Conservation (phyloP, 306 rosid genomes). For the Alnus rubra region DNA sequence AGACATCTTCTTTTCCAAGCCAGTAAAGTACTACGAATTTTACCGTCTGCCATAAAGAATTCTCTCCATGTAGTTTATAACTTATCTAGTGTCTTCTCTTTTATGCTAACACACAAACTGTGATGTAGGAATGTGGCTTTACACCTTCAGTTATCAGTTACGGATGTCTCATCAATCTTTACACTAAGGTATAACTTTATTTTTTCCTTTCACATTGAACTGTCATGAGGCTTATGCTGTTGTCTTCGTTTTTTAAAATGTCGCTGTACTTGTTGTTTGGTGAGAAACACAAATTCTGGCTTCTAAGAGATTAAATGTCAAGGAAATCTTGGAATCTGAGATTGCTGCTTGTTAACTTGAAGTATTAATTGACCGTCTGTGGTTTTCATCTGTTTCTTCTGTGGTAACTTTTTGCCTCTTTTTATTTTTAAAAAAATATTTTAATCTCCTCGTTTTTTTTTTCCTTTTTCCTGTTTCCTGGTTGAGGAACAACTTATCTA, state of each 20-base stretch:
- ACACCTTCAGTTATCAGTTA: constrained; percentile 86
- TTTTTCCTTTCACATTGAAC: constrained; percentile 16
- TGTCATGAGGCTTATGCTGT: not conserved
- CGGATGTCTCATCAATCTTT: constrained; percentile 92
- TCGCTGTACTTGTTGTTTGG: not conserved
- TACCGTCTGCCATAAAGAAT: not conserved
- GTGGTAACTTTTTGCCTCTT: no score
- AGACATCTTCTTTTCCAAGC: not conserved
- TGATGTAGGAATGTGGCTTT: constrained; percentile 86
- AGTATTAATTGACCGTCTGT: not conserved
- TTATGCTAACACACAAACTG: constrained; percentile 19
- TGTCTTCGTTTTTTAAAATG: not conserved
- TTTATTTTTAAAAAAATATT: no score
- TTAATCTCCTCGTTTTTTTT: not conserved
- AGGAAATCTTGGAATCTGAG: no score
- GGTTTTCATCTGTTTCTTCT: not conserved
- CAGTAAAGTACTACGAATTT: not conserved
- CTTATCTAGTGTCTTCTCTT: constrained; percentile 14
- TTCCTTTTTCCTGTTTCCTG: not conserved
- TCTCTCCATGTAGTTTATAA: not conserved
- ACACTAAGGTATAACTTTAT: constrained; percentile 63
- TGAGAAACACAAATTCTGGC: not conserved
- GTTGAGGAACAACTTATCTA: not conserved
- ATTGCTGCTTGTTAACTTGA: no score
- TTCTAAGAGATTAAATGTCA: not conserved